phyloP scores from a whole-genome alignment of 306 rosid genomes.

The Cucurbita maxima region DNA sequence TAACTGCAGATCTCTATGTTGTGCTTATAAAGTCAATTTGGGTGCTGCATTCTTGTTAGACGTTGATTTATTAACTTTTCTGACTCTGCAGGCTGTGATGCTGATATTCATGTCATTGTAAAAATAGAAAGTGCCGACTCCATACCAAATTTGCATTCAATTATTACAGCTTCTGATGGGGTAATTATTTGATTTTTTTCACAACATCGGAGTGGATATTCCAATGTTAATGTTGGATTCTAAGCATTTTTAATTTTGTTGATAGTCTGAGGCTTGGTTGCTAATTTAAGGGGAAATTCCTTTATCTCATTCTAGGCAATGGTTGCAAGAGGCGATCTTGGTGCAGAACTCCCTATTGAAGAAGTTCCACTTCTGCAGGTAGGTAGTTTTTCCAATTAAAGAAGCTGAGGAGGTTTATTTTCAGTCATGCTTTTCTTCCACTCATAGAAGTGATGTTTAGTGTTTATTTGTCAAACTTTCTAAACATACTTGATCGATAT shows the following conservation, averaged over 20 bases:
- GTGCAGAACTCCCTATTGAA: conserved; percentile 59
- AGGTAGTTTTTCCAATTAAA: conserved; percentile 1
- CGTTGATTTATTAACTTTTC: conserved; percentile 7
- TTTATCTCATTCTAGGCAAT: conserved; percentile 28
- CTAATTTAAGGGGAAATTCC: not conserved
- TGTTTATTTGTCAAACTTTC: not conserved
- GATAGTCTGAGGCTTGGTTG: not conserved
- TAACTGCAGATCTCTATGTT: not conserved
- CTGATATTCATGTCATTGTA: conserved; percentile 88
- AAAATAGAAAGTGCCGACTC: conserved; percentile 97
- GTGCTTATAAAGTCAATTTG: not conserved
- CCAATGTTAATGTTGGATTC: not conserved
- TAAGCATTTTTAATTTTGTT: not conserved
- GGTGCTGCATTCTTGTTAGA: not conserved
- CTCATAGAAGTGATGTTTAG: not conserved
- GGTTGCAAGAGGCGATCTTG: conserved; percentile 65
- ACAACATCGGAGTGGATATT: not conserved
- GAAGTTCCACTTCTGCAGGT: conserved; percentile 63
- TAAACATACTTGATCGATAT: conserved; percentile 5
- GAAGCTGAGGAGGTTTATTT: not conserved
- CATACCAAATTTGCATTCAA: conserved; percentile 81
- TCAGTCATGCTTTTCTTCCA: not conserved
- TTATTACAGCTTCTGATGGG: conserved; percentile 71
- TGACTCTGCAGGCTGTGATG: conserved; percentile 47
- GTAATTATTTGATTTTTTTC: conserved; percentile 13